Percentiles rank a stretch among this genome's conserved stretches.
These are phyloP conservation scores for Yamadazyma spencermartinsiae DNA, from an alignment of 1,139 yeast genomes.

Conservation along the genomic window DNA sequence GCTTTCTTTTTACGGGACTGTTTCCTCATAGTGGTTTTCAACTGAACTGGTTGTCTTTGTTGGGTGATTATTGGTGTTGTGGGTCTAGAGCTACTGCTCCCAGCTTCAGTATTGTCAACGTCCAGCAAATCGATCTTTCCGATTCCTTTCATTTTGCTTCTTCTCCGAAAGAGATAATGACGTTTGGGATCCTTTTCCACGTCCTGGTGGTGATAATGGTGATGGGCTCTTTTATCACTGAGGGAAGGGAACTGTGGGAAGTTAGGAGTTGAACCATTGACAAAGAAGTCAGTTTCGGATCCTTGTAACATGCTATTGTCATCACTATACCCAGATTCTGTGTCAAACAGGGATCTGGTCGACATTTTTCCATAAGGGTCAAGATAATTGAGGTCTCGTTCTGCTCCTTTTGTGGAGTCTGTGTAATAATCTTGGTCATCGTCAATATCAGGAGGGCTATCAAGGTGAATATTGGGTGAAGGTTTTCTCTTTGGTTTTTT, in stretches of 20 bases:
- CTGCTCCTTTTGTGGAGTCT: slow-evolving; percentile 5
- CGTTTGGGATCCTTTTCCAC: slow-evolving; percentile 6
- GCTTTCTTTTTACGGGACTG: slow-evolving; percentile 45
- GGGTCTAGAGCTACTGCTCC: slow-evolving; percentile 18
- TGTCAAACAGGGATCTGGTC: slow-evolving; percentile 19
- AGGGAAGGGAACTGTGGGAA: slow-evolving; percentile 33
- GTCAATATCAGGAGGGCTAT: slow-evolving; percentile 5
- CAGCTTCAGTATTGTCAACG: slow-evolving; percentile 15
- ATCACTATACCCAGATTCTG: slow-evolving; percentile 14
- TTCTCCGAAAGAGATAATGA: slow-evolving; percentile 16
- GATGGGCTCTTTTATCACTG: slow-evolving; percentile 10
- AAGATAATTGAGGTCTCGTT: background rate
- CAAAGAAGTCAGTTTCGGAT: slow-evolving; percentile 13
- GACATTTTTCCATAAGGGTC: slow-evolving; percentile 8
- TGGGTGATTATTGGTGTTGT: slow-evolving; percentile 16
- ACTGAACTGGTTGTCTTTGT: slow-evolving; percentile 37
- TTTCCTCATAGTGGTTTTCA: slow-evolving; percentile 70
- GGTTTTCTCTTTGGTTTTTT: slow-evolving; percentile 26
- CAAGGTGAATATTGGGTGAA: slow-evolving; percentile 21
- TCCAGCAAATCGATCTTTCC: slow-evolving; percentile 18
- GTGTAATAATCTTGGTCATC: slow-evolving; percentile 10
- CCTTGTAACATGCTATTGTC: slow-evolving; percentile 1
- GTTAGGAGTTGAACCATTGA: slow-evolving; percentile 10
- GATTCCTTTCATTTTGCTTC: slow-evolving; percentile 18
- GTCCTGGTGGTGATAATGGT: slow-evolving; percentile 9